Conservation (phyloP, 176 grass and related monocot species). For the Oryza meyeriana region DNA sequence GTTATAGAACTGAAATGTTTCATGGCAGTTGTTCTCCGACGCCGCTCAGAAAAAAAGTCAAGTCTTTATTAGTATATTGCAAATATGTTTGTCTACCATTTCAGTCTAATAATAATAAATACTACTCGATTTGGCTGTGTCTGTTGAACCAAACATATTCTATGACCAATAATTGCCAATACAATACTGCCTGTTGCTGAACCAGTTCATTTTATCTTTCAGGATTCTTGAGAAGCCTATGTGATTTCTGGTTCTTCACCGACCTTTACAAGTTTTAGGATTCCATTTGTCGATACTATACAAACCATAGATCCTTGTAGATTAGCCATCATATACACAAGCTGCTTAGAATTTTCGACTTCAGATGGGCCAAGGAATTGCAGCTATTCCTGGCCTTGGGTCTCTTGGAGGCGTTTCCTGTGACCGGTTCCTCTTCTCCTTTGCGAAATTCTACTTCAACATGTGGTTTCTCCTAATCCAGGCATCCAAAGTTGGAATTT, state of each 20-base stretch:
- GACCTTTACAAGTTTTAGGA: neutral
- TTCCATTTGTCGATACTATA: neutral
- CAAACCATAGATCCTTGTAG: neutral
- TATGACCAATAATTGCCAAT: constrained; percentile 36
- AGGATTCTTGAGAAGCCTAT: constrained; percentile 18
- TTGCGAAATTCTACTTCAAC: constrained; percentile 30
- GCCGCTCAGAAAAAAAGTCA: neutral
- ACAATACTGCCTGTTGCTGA: constrained; percentile 30
- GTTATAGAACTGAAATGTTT: neutral
- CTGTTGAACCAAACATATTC: neutral
- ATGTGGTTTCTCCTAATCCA: constrained; percentile 34
- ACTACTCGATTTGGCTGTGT: neutral
- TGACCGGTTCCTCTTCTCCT: constrained; percentile 7
- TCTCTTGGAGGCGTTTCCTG: constrained; percentile 5
- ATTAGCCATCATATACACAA: neutral
- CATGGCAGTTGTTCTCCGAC: neutral
- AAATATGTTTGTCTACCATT: neutral
- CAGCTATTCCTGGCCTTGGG: neutral
- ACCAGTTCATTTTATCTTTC: constrained; percentile 11
- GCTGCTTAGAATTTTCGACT: constrained; percentile 14
- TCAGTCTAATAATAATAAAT: constrained; percentile 9
- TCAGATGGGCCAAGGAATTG: constrained; percentile 31
- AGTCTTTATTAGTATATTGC: neutral
- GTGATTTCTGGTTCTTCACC: neutral
- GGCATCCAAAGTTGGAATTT: constrained; percentile 42